Base-by-base conservation (phyloP, 345 rosid genomes). In the Conringia planisiliqua region DNA sequence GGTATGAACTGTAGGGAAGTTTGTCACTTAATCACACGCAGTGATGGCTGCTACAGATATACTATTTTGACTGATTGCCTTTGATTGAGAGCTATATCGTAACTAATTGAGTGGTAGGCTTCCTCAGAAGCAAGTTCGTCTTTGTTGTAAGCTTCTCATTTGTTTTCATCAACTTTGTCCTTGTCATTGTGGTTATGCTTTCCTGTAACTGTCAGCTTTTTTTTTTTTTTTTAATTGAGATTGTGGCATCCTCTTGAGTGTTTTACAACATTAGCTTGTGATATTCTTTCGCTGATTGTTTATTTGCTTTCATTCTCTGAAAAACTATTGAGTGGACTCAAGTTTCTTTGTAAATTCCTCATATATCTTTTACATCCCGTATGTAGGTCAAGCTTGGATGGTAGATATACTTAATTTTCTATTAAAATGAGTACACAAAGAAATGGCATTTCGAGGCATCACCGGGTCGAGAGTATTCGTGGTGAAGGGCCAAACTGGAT, bases 401-500 rank as follows among this genome's bases (percentile, higher is more conserved):
- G 70, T 72, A 77, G 75, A 70, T 70, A 62, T 62, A n/a, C 55
- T 64, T 68, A 32, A 59, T 42, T 72, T 57, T 63, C 66, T 80
- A 50, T 46, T 84, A 83, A 82, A 79, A 95, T 95, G 99, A 92
- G 72, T 81, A 76, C 81, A 66, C 83, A 79, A 81, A 70, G 82
- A 42, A 78, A 76, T 74, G 82, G 75, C 57, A 75, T 74, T 58
- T 79, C 90, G 29, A 88, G 87, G 74, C 78, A 78, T 81, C 94
- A 85, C 68, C 86, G 76, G 78, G 73, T 77, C 20, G 85, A 72
- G 38, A 64, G 13, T 20, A 43, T 81, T 43, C 88, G 83, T 65
- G 86, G 79, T 29, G 89, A 82, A 72, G 89, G 98, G n/a, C 87
- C 96, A 14, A 90, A 86, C 64, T 95, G 99, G 99, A 79, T 95